Evolutionary conservation across 306 rosid genomes (phyloP).

Genomic region (Vachellia collinsii): DNA sequence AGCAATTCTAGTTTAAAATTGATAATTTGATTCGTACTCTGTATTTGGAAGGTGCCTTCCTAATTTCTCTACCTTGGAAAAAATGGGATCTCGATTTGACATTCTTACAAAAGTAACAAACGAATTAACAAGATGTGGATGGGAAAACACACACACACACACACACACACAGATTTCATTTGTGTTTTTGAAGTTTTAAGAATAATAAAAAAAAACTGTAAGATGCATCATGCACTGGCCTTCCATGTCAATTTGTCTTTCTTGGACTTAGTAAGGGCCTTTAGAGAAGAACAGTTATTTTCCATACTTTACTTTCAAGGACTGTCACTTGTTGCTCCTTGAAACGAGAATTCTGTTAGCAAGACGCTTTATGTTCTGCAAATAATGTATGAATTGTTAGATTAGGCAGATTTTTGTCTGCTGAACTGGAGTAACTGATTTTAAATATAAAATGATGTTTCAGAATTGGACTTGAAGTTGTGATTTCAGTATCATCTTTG

Average conservation of each 20-base stretch:
- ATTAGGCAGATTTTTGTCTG: background rate
- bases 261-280: slow-evolving; percentile 1
- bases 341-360: slow-evolving; percentile 4
- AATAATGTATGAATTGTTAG: slow-evolving; percentile 17
- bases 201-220: background rate
- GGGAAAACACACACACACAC: background rate
- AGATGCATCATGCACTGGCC: background rate
- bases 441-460: background rate
- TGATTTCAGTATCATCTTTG: background rate
- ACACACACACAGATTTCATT: slow-evolving; percentile 22
- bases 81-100: slow-evolving; percentile 4
- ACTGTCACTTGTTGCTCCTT: background rate
- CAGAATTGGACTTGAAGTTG: slow-evolving; percentile 17
- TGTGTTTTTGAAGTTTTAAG: background rate
- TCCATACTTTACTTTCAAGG: slow-evolving; percentile 4
- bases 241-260: slow-evolving; percentile 4
- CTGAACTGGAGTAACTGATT: background rate
- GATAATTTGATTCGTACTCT: slow-evolving; percentile 18
- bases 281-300: slow-evolving; percentile 1
- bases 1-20: background rate
- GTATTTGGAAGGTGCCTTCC: background rate
- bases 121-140: background rate
- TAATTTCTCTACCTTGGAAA: background rate
- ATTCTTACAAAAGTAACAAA: background rate
- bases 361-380: slow-evolving; percentile 7